Evolutionary conservation across 352 stramenopile species (phyloP).

Genomic region (Thalassiosira hispida): DNA sequence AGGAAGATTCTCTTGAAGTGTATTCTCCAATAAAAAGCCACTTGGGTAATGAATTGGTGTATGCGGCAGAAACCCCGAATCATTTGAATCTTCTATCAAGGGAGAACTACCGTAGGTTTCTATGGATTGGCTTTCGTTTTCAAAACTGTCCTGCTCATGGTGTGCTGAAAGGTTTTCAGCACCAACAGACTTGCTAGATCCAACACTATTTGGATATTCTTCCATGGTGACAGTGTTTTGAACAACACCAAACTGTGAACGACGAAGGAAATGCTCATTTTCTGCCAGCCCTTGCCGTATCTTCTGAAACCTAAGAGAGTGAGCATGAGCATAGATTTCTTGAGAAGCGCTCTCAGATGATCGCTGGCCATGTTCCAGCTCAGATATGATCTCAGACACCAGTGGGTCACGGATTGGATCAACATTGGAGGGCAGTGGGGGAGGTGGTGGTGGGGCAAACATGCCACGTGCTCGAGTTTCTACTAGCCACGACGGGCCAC

Average conservation of each 20-base stretch:
- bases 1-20: conserved; percentile 10
- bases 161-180: conserved; percentile 12
- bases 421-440: conserved; percentile 13
- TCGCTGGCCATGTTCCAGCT: conserved; percentile 12
- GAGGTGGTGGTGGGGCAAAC: conserved; percentile 15
- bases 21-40: not conserved
- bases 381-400: conserved; percentile 10
- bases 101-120: not conserved
- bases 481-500: conserved; percentile 26
- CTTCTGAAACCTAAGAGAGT: not conserved
- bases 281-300: conserved; percentile 14
- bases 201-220: conserved; percentile 9
- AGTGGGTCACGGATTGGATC: not conserved
- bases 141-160: conserved; percentile 17
- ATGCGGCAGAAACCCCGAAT: not conserved
- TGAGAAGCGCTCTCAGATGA: conserved; percentile 4
- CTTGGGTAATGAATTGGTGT: not conserved
- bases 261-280: conserved; percentile 15
- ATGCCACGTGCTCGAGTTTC: conserved; percentile 32
- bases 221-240: not conserved
- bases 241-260: not conserved
- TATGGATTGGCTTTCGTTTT: conserved; percentile 3
- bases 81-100: not conserved
- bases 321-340: conserved; percentile 14
- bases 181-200: conserved; percentile 14